Evolutionary conservation across 441 rosid species (phyloP), one percentile per base, ranked within the genome.

Genomic region (Lepidium campestre): DNA sequence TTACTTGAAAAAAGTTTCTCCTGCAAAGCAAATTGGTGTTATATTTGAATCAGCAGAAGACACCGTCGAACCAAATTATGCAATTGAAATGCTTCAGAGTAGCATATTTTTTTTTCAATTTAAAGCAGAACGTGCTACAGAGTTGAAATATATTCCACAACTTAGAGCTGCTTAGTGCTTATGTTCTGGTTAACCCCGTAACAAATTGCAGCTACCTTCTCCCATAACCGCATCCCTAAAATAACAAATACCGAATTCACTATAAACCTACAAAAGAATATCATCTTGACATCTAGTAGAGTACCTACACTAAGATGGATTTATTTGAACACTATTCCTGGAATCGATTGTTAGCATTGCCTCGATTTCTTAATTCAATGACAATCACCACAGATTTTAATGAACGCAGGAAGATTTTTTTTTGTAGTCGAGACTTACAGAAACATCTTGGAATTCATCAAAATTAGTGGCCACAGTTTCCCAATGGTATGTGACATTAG

Each of bases 401-500:
- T 37, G 31, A 35, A 49, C 12, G 19, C 64, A 46, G 13, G 23
- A 47, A 7, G 13, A n/a, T 18, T 17, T 41, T 27, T 13, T 58
- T 27, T 20, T 14, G 42, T 11, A 42, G 44, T n/a, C 45, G 66
- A 40, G 65, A 94, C 96, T 79, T 80, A 94, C 99, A 63, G 96
- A 89, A 72, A 86, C 94, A 79, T 94, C 94, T 76, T 85, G 89
- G 77, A 94, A 94, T 81, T 94, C 99, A 76, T 91, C 96, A 19
- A 89, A 89, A 80, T 84, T 94, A 41, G 99, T 84, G 53, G 99
- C 96, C 68, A 93, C 90, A 63, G 99, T 83, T 82, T 93, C 99
- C 99, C 97, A 93, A 77, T 80, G 93, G 85, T 81, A 87, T 59
- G 88, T 77, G 55, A 86, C 48, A 48, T 68, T 80, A 41, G 83